Evolutionary conservation across 129 eudicot species (phyloP).

Genomic region (Pseudognaphalium luteoalbum): DNA sequence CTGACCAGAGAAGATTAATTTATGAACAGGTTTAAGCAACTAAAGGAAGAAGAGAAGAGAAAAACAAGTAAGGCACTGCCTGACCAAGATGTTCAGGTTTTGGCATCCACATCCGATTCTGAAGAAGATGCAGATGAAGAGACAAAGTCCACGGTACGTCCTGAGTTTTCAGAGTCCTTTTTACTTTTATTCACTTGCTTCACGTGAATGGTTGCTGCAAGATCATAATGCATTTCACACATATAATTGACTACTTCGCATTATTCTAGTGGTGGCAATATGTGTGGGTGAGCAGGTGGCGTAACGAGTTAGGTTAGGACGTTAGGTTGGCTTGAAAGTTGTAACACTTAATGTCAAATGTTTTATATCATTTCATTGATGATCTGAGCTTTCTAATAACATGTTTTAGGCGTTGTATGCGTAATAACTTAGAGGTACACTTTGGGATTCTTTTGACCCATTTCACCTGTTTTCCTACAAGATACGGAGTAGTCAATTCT

Average conservation of each 20-base stretch:
- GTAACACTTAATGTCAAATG: not conserved
- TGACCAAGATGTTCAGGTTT: conserved; percentile 42
- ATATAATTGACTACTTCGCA: not conserved
- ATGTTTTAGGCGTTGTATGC: not conserved
- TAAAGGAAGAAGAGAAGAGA: conserved; percentile 69
- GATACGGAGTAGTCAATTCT: not conserved
- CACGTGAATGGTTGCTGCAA: not conserved
- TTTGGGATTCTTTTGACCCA: not conserved
- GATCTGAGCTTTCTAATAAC: not conserved
- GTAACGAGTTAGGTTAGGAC: not conserved
- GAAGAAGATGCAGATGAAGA: conserved; percentile 56
- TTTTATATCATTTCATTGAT: not conserved
- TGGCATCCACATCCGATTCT: conserved; percentile 59
- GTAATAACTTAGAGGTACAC: not conserved
- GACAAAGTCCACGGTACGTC: conserved; percentile 54
- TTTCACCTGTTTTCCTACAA: not conserved
- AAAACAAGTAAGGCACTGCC: conserved; percentile 59
- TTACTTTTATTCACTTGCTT: not conserved
- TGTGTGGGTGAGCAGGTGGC: not conserved
- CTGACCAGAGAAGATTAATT: conserved; percentile 24
- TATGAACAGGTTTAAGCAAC: conserved; percentile 63
- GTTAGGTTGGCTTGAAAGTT: not conserved
- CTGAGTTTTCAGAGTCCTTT: not conserved
- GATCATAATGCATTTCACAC: not conserved
- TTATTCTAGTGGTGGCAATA: not conserved